Evolutionary conservation across 129 eudicot species (phyloP).

Genomic region (Ambrosia artemisiifolia): DNA sequence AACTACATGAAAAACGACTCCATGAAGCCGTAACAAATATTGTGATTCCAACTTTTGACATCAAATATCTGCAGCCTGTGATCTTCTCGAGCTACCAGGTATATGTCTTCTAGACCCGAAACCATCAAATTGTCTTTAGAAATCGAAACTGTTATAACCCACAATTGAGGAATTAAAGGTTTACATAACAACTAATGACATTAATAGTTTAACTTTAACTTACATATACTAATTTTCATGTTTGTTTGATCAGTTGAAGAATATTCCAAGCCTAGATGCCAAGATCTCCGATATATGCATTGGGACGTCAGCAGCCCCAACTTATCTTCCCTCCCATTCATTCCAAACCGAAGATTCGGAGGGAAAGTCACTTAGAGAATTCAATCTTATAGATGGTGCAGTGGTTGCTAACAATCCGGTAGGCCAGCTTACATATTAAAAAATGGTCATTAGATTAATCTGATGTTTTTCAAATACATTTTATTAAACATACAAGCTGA

Average conservation of each 20-base stretch:
- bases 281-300: neutral
- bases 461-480: neutral
- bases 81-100: slow-evolving; percentile 10
- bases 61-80: neutral
- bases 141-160: too few species aligned
- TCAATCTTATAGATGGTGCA: slow-evolving; percentile 4
- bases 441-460: neutral
- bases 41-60: neutral
- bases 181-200: neutral
- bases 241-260: slow-evolving; percentile 7
- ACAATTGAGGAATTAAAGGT: neutral
- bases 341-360: neutral
- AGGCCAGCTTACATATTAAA: neutral
- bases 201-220: neutral
- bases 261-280: neutral
- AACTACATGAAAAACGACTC: neutral
- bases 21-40: neutral
- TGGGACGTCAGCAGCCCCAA: neutral
- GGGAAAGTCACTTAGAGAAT: neutral
- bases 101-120: neutral
- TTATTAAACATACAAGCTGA: neutral
- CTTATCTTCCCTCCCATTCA: slow-evolving; percentile 2
- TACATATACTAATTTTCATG: neutral
- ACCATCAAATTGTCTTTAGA: neutral
- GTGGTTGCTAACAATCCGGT: slow-evolving; percentile 1